phyloP scores from a whole-genome alignment of 2,329 filamentous ascomycete species.

The Trichoderma cornu-damae region DNA sequence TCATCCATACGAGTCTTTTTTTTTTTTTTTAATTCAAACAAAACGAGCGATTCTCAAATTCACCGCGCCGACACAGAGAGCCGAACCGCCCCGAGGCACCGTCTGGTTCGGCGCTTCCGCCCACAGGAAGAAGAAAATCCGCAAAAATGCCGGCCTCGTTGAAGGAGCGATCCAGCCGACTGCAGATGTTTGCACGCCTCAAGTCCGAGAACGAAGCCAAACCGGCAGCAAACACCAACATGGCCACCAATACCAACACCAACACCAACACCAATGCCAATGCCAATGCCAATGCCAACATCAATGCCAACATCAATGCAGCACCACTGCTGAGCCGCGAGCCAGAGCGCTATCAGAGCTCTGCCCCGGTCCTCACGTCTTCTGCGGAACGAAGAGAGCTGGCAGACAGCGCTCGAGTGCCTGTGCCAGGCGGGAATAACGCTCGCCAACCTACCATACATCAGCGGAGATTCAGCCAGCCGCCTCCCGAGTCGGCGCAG shows the following conservation, averaged over 20 bases:
- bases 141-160: constrained; percentile 29
- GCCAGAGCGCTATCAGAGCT: constrained; percentile 23
- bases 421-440: constrained; percentile 28
- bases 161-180: constrained; percentile 31
- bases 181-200: constrained; percentile 31
- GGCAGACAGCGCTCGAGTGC: constrained; percentile 34
- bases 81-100: neutral
- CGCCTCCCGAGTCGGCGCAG: constrained; percentile 23
- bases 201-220: constrained; percentile 25
- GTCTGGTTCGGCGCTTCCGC: neutral
- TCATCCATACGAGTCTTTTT: neutral
- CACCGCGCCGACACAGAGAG: neutral
- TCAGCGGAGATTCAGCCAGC: constrained; percentile 26
- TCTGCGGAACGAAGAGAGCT: constrained; percentile 27
- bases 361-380: constrained; percentile 17
- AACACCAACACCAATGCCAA: neutral
- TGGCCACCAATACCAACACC: neutral
- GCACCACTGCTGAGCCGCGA: constrained; percentile 21
- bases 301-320: constrained; percentile 16
- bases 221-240: neutral
- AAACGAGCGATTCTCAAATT: neutral
- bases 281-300: neutral
- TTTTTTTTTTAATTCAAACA: neutral
- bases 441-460: constrained; percentile 29
- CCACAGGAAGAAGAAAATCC: neutral